phyloP scores from a whole-genome alignment of 345 rosid genomes.

The Aquilaria sinensis region DNA sequence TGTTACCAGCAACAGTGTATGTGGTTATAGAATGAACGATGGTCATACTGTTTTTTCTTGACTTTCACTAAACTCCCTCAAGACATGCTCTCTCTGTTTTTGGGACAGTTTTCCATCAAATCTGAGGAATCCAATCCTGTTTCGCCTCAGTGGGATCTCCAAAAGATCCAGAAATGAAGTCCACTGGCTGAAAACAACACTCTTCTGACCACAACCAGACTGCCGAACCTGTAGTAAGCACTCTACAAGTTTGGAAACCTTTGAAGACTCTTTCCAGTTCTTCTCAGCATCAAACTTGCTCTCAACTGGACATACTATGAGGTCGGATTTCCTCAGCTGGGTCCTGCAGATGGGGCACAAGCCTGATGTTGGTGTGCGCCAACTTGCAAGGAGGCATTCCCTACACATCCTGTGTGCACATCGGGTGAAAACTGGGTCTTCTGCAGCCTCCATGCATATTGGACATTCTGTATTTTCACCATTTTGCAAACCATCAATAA shows the following conservation, averaged over 20 bases:
- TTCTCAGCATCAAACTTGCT: slow-evolving; percentile 48
- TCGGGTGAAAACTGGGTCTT: slow-evolving; percentile 65
- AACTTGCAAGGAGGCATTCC: slow-evolving; percentile 60
- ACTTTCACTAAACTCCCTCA: slow-evolving; percentile 56
- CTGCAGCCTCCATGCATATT: slow-evolving; percentile 60
- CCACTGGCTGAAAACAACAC: slow-evolving; percentile 74
- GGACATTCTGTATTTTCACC: slow-evolving; percentile 58
- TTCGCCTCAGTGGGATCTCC: slow-evolving; percentile 47
- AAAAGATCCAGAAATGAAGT: slow-evolving; percentile 60
- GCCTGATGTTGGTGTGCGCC: slow-evolving; percentile 39
- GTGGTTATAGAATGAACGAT: too few species aligned
- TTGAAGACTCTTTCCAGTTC: slow-evolving; percentile 68
- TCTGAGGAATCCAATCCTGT: slow-evolving; percentile 41
- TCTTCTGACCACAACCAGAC: slow-evolving; percentile 41
- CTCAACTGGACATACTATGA: slow-evolving; percentile 51
- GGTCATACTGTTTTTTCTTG: slow-evolving; percentile 43
- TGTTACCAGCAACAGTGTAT: too few species aligned
- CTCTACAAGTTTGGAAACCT: slow-evolving; percentile 42
- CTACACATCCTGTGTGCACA: slow-evolving; percentile 70
- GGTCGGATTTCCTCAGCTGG: slow-evolving; percentile 35
- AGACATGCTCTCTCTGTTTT: slow-evolving; percentile 54
- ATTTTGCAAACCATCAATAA: slow-evolving; percentile 38
- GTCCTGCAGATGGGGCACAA: slow-evolving; percentile 52
- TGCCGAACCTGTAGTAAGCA: slow-evolving; percentile 37
- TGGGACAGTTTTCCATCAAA: slow-evolving; percentile 49